Percentiles rank a stretch among this genome's conserved stretches.
Evolutionary conservation across 2,329 filamentous ascomycete species (phyloP).

Genomic region (Tolypocladium ophioglossoides): DNA sequence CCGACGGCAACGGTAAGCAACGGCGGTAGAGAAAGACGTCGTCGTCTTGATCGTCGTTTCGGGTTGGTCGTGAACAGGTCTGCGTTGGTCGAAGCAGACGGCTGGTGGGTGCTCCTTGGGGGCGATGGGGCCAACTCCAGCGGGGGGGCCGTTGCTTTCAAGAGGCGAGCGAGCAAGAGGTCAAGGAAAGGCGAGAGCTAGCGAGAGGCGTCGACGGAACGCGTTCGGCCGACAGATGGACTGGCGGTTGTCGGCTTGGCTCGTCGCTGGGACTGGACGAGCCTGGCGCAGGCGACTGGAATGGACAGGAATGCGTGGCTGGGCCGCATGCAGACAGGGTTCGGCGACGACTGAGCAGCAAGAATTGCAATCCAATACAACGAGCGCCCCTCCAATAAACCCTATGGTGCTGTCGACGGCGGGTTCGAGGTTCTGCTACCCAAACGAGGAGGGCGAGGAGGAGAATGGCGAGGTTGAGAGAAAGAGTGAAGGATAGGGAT

Average conservation of each 20-base stretch:
- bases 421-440: background rate
- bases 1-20: background rate
- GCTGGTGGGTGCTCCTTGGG: background rate
- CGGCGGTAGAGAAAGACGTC: background rate
- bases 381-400: background rate
- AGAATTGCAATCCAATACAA: background rate
- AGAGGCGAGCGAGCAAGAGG: background rate
- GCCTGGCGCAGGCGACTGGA: background rate
- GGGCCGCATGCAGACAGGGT: slow-evolving; percentile 5
- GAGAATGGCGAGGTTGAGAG: background rate
- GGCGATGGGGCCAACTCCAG: background rate
- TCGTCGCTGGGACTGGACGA: background rate
- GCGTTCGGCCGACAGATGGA: background rate
- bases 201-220: background rate
- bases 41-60: background rate
- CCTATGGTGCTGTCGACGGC: background rate
- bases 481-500: background rate
- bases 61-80: background rate
- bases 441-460: background rate
- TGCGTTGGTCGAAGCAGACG: background rate
- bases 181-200: background rate
- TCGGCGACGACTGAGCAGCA: background rate
- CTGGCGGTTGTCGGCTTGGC: background rate
- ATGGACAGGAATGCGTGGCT: slow-evolving; percentile 8
- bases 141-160: background rate